Conservation (phyloP, 768 basidiomycete genomes). For the Hericium erinaceus region DNA sequence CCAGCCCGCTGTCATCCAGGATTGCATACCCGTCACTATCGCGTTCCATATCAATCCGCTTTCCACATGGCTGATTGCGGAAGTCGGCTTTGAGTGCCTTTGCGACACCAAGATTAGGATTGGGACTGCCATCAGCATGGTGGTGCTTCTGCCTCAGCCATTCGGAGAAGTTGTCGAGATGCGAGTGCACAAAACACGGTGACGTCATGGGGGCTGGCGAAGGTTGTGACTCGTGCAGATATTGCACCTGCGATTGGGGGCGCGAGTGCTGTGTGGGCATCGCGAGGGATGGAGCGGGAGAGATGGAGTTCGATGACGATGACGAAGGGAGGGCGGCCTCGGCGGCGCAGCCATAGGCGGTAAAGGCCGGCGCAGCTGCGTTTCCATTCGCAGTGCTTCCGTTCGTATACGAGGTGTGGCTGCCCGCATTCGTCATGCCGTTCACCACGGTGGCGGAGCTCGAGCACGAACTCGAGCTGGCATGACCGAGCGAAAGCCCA, state of each 20-base stretch:
- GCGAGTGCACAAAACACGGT: conserved; percentile 90
- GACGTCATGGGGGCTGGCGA: conserved; percentile 39
- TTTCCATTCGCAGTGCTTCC: not conserved
- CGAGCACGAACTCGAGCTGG: no score
- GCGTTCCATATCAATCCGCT: conserved; percentile 15
- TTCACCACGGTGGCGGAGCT: not conserved
- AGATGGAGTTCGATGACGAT: not conserved
- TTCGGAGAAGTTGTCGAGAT: conserved; percentile 76
- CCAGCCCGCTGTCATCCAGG: conserved; percentile 32
- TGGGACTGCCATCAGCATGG: not conserved
- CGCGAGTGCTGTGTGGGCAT: not conserved
- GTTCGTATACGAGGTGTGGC: no score
- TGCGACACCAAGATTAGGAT: conserved; percentile 37
- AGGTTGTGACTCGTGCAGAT: conserved; percentile 15
- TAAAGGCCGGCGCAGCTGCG: not conserved
- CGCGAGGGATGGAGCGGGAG: not conserved
- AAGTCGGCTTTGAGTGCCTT: conserved; percentile 32
- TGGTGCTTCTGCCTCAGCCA: conserved; percentile 38
- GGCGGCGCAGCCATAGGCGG: not conserved
- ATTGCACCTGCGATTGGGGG: conserved; percentile 6
- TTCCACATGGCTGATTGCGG: conserved; percentile 9
- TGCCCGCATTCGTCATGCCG: not conserved
- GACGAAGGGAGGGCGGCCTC: not conserved
- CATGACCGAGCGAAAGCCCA: no score
- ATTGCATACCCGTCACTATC: conserved; percentile 21